Evolutionary conservation across 2,329 filamentous ascomycete genomes (phyloP), one percentile per base, ranked within the genome.

Genomic region (Diaporthe caulivora): DNA sequence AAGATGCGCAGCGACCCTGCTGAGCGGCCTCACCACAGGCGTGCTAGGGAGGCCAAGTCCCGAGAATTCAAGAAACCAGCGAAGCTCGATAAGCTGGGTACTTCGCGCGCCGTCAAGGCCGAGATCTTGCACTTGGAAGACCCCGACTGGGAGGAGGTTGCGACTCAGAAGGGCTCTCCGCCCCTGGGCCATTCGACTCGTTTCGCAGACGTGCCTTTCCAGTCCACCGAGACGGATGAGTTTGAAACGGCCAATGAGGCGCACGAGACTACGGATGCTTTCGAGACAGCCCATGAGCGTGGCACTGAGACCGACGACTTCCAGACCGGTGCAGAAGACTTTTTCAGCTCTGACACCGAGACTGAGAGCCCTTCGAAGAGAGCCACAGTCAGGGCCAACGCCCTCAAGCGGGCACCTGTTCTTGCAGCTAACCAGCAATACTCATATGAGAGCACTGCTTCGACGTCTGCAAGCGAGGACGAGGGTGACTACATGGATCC

Each of bases 261-360:
- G 49, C 94, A 94, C 74, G 95, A 98, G 80, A 90, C 89, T 1
- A 91, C 87, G 76, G 91, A 92, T 75, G 90, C 88, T 11, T 92
- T 92, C 75, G 90, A 91, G 79, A 92, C 90, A 1, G 90, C 90
- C 31, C 94, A 97, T 79, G 96, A 98, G 82, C 91, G 91, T 37
- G 90, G 87, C 17, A 98, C 95, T 0, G 95, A 97, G 83, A 97
- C 95, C 15, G 96, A 98, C 77, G 95, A 95, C 76, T 98, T 98
- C 90, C 94, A 97, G 81, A 98, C 96, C 5, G 95, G 94, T n/a
- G 90, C 92, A 21, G 97, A 98, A 78, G 93, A 94, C 29, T 83
- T 91, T 69, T 89, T 88, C 21, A 95, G 92, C 79, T 93, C 91
- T 72, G 94, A 95, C 75, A 97, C 95, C 0, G 96, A 98, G 83